These are phyloP conservation scores for Dichotomocladium elegans DNA, from an alignment of 371 early-diverging fungal genomes.

Conservation along the genomic window DNA sequence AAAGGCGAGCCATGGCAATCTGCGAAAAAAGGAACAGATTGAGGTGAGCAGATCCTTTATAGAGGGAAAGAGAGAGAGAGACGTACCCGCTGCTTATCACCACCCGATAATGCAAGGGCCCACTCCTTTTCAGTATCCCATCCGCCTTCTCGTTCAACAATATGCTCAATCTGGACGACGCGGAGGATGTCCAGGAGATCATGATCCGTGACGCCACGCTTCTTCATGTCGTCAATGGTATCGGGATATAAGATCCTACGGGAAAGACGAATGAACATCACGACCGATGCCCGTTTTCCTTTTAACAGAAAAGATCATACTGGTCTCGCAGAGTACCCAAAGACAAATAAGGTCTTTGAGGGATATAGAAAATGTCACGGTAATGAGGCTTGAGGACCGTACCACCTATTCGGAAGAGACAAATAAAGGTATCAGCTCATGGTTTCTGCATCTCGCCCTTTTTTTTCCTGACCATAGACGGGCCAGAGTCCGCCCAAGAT, in stretches of 20 bases:
- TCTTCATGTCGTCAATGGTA: slow-evolving; percentile 64
- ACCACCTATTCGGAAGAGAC: slow-evolving; percentile 50
- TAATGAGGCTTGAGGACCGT: slow-evolving; percentile 78
- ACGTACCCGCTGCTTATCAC: slow-evolving; percentile 81
- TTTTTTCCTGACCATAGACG: slow-evolving; percentile 62
- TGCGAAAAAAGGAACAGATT: slow-evolving; percentile 1
- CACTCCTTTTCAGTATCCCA: slow-evolving; percentile 86
- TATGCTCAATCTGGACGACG: slow-evolving; percentile 70
- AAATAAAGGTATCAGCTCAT: neutral
- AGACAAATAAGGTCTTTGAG: slow-evolving; percentile 94
- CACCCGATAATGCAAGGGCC: slow-evolving; percentile 80
- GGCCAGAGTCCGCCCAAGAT: slow-evolving; percentile 96
- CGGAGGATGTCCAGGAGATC: slow-evolving; percentile 69
- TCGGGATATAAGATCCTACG: slow-evolving; percentile 81
- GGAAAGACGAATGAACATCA: too few relatives aligned
- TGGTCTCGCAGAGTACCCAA: slow-evolving; percentile 95
- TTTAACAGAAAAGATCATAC: too few relatives aligned
- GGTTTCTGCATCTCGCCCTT: neutral
- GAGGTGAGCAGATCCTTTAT: neutral
- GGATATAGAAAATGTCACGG: slow-evolving; percentile 92
- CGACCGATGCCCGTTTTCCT: too few relatives aligned
- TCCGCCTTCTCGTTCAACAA: slow-evolving; percentile 87
- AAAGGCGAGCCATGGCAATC: slow-evolving; percentile 88
- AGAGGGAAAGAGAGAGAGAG: neutral
- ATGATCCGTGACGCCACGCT: slow-evolving; percentile 58